These are phyloP conservation scores for Botrytis medusae DNA, from an alignment of 2,329 filamentous ascomycete genomes.

Conservation along the genomic window DNA sequence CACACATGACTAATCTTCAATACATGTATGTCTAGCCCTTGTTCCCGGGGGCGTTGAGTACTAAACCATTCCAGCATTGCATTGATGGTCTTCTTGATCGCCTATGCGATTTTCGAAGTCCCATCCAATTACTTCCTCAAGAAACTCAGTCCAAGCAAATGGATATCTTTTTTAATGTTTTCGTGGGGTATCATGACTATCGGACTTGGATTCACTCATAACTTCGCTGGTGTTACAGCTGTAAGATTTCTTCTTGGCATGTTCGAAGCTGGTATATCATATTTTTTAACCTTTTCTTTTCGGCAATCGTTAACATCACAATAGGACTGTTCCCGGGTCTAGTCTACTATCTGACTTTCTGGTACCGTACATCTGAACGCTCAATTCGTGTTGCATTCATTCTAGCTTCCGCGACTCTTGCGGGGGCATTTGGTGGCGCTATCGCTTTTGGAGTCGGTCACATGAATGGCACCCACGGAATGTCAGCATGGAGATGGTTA, in stretches of 20 bases:
- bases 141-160: slow-evolving; percentile 48
- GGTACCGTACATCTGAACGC: slow-evolving; percentile 37
- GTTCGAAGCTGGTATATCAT: slow-evolving; percentile 47
- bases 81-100: slow-evolving; percentile 49
- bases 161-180: slow-evolving; percentile 52
- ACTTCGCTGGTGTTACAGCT: slow-evolving; percentile 46
- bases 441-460: slow-evolving; percentile 38
- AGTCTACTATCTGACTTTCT: slow-evolving; percentile 40
- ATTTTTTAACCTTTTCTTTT: slow-evolving; percentile 39
- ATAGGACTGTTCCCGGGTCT: slow-evolving; percentile 47
- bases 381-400: slow-evolving; percentile 38
- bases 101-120: slow-evolving; percentile 51
- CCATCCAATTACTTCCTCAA: slow-evolving; percentile 52
- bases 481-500: slow-evolving; percentile 38
- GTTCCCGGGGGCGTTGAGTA: neutral
- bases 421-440: slow-evolving; percentile 39
- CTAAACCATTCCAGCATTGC: slow-evolving; percentile 39
- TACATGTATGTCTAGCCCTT: slow-evolving; percentile 48
- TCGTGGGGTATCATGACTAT: slow-evolving; percentile 51
- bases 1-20: slow-evolving; percentile 59
- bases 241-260: slow-evolving; percentile 50
- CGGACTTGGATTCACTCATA: slow-evolving; percentile 47
- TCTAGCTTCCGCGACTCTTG: slow-evolving; percentile 37
- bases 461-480: slow-evolving; percentile 34
- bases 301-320: slow-evolving; percentile 39